Evolutionary conservation across 2,329 filamentous ascomycete genomes (phyloP).

Genomic region (Neophaeococcomyces aloes): DNA sequence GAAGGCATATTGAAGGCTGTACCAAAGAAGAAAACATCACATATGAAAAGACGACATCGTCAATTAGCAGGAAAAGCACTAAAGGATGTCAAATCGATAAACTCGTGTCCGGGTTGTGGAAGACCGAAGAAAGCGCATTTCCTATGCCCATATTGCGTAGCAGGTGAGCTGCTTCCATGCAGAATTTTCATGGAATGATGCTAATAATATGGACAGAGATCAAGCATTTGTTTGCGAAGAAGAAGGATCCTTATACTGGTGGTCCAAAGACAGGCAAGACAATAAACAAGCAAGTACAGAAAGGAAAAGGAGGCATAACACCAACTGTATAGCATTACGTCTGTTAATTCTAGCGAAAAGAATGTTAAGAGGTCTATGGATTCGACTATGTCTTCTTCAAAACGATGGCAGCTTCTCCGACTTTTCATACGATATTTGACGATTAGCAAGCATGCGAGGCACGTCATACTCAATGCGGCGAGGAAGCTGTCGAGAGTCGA

Average conservation of each 20-base stretch:
- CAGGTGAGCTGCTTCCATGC: slow-evolving; percentile 44
- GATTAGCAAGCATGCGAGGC: no score
- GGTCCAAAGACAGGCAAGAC: not conserved
- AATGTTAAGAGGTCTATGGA: no score
- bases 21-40: slow-evolving; percentile 97
- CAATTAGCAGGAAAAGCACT: slow-evolving; percentile 93
- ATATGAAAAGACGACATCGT: slow-evolving; percentile 86
- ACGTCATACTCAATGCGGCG: no score
- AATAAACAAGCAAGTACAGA: not conserved
- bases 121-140: slow-evolving; percentile 78
- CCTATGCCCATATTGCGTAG: slow-evolving; percentile 76
- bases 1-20: slow-evolving; percentile 85
- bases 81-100: slow-evolving; percentile 78
- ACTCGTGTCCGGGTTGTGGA: slow-evolving; percentile 82
- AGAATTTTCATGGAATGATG: not conserved
- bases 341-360: no score
- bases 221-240: slow-evolving; percentile 4
- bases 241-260: slow-evolving; percentile 1
- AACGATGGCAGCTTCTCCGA: no score
- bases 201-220: slow-evolving; percentile 4
- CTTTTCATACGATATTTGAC: no score
- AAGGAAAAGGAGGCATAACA: not conserved
- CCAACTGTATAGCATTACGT: no score
- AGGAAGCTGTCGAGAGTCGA: no score
- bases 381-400: no score